These are phyloP conservation scores for Phytophthora sp. DNA, from an alignment of 352 stramenopile genomes.

Conservation along the genomic window DNA sequence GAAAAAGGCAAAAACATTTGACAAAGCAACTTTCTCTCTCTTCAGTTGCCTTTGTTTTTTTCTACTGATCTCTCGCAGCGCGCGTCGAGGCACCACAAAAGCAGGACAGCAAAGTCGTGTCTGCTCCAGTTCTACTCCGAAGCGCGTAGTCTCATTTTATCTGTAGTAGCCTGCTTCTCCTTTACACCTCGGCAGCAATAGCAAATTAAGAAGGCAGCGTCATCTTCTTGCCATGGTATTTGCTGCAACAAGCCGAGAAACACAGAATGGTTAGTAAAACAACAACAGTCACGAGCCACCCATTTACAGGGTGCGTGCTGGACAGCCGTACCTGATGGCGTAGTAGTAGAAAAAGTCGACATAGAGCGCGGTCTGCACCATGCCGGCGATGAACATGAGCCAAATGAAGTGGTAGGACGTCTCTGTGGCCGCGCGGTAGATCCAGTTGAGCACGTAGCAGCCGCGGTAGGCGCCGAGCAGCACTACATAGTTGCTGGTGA, in stretches of 20 bases:
- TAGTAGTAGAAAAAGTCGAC: conserved; percentile 99
- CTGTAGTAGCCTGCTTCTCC: conserved; percentile 16
- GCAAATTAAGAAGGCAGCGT: conserved; percentile 79
- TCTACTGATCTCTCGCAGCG: conserved; percentile 31
- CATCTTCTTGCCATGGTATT: conserved; percentile 93
- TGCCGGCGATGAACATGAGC: conserved; percentile 98
- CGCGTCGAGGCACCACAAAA: not conserved
- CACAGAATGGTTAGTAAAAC: conserved; percentile 3
- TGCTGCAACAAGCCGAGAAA: conserved; percentile 46
- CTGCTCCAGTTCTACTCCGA: not conserved
- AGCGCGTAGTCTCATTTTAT: conserved; percentile 12
- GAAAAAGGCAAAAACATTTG: conserved; percentile 10
- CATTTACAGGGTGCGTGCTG: not conserved
- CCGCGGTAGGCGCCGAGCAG: conserved; percentile 97
- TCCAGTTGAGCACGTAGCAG: conserved; percentile 99
- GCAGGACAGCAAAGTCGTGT: not conserved
- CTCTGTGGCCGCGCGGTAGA: conserved; percentile 97
- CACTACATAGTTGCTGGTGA: conserved; percentile 99
- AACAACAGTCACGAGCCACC: not conserved
- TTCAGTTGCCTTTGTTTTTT: conserved; percentile 27
- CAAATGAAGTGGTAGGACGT: conserved; percentile 97
- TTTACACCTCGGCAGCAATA: conserved; percentile 13
- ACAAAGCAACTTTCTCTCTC: conserved; percentile 23
- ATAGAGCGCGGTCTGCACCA: conserved; percentile 99
- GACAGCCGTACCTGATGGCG: conserved; percentile 75